Evolutionary conservation across 164 flowering plant genomes (phyloP).

Genomic region (Vitis rupestris): DNA sequence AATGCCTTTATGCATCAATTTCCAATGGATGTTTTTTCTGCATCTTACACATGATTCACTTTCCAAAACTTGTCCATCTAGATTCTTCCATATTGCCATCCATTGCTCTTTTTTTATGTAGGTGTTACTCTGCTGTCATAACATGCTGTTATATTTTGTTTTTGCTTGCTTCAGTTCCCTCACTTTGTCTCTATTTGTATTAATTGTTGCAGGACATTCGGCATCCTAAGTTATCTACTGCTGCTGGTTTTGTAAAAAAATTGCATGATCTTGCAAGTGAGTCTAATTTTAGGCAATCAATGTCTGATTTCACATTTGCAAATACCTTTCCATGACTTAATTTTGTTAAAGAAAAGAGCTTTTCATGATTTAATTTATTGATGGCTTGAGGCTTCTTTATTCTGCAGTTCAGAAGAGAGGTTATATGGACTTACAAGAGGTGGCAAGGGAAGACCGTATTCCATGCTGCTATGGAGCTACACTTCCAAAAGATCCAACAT

Average conservation of each 20-base stretch:
- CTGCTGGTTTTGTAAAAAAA: slow-evolving; percentile 38
- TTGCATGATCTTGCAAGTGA: slow-evolving; percentile 45
- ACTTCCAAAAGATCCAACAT: slow-evolving; percentile 47
- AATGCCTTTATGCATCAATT: too few relatives aligned
- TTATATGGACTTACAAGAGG: slow-evolving; percentile 34
- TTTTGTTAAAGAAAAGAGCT: too few relatives aligned
- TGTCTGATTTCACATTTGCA: too few relatives aligned
- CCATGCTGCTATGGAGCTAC: slow-evolving; percentile 49
- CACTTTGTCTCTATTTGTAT: neutral
- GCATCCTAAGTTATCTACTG: slow-evolving; percentile 28
- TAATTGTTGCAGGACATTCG: slow-evolving; percentile 14
- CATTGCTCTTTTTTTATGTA: too few relatives aligned
- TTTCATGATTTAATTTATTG: slow-evolving; percentile 3
- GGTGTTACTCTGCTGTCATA: neutral
- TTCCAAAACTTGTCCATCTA: too few relatives aligned
- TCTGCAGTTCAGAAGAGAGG: slow-evolving; percentile 42
- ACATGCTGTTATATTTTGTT: neutral
- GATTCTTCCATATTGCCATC: too few relatives aligned
- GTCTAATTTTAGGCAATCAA: neutral
- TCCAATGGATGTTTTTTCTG: too few relatives aligned
- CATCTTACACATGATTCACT: too few relatives aligned
- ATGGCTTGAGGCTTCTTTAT: slow-evolving; percentile 3
- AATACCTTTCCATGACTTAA: too few relatives aligned
- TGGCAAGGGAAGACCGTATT: slow-evolving; percentile 19
- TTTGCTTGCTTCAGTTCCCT: neutral